These are phyloP conservation scores for Lavandula angustifolia DNA, from an alignment of 257 asterid species.

Conservation along the genomic window DNA sequence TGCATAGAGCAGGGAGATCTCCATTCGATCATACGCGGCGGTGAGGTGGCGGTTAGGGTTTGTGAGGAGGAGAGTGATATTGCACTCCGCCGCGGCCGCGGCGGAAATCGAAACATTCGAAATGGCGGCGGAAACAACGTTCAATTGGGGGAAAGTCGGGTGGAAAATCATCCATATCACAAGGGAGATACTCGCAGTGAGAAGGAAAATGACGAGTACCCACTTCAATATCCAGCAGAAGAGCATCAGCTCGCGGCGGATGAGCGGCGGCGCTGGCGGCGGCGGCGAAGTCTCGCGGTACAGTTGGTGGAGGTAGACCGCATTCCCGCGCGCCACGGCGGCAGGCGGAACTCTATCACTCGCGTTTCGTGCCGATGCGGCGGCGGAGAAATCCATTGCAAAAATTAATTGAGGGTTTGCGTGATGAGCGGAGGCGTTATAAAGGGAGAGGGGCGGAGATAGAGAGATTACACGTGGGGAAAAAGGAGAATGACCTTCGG, in stretches of 20 bases:
- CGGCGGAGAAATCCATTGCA: constrained; percentile 31
- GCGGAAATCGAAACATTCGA: constrained; percentile 23
- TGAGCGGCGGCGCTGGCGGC: neutral
- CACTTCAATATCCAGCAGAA: constrained; percentile 23
- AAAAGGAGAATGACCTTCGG: constrained; percentile 16
- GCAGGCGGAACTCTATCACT: constrained; percentile 14
- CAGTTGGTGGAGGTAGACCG: constrained; percentile 28
- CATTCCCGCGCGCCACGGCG: constrained; percentile 1
- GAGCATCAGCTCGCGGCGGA: constrained; percentile 24
- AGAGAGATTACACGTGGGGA: constrained; percentile 30
- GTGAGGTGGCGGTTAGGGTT: constrained; percentile 43
- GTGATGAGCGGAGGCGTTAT: constrained; percentile 29
- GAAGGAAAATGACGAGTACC: constrained; percentile 14
- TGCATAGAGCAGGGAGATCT: constrained; percentile 31
- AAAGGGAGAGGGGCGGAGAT: constrained; percentile 15
- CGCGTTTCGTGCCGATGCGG: neutral
- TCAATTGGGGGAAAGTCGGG: constrained; percentile 39
- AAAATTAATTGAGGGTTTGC: neutral
- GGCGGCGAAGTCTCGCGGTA: constrained; percentile 2
- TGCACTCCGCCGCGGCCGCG: constrained; percentile 38
- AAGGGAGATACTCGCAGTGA: constrained; percentile 10
- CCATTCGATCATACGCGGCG: constrained; percentile 34
- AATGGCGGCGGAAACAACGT: constrained; percentile 35
- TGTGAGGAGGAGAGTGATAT: constrained; percentile 37
- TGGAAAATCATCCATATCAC: constrained; percentile 33